Evolutionary conservation across 371 early-diverging fungal genomes (phyloP), one percentile per base, ranked within the genome.

Genomic region (Amoeboaphelidium occidentale): DNA sequence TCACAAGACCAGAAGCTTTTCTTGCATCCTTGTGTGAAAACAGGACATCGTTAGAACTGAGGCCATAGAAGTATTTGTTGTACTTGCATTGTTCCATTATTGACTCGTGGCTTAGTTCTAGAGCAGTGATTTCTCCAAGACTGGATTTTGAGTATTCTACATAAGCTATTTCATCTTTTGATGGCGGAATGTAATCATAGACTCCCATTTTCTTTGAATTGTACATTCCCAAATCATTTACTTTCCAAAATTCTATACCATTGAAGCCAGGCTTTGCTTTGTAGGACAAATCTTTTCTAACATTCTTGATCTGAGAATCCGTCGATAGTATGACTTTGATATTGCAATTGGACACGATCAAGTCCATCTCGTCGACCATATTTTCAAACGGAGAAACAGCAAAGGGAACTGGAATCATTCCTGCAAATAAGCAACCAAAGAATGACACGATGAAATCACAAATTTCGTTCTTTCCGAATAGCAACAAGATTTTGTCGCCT

Each of bases 121-220:
- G n/a, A n/a, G n/a, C n/a, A n/a, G n/a, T n/a, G n/a, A n/a, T n/a
- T n/a, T n/a, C n/a, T n/a, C n/a, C n/a, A n/a, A n/a, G n/a, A n/a
- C n/a, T n/a, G n/a, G n/a, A n/a, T n/a, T 84, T 85, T 48, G 75
- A 73, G 53, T 77, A 85, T 58, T 84, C 85, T 32, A 87, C 70
- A 53, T 84, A 84, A 2, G 88, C 88, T n/a, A 79, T 56, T 25
- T 83, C 83, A 3, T 53, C 61, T 0, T 59, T 42, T 25, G 26
- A 25, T 12, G 54, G 27, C 12, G 27, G 45, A 17, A 52, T 47
- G 13, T 45, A 26, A 42, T 24, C 27, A 2, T 57, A 54, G n/a
- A 45, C 26, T 0, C 61, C 59, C 25, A 73, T 51, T 43, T 69
- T 72, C 47, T 68, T 66, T 20, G 70, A 67, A 50, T 64, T 57